Percentiles rank a stretch among this genome's conserved stretches.
phyloP scores from a whole-genome alignment of 2,329 filamentous ascomycete species.

The Colletotrichum lini region DNA sequence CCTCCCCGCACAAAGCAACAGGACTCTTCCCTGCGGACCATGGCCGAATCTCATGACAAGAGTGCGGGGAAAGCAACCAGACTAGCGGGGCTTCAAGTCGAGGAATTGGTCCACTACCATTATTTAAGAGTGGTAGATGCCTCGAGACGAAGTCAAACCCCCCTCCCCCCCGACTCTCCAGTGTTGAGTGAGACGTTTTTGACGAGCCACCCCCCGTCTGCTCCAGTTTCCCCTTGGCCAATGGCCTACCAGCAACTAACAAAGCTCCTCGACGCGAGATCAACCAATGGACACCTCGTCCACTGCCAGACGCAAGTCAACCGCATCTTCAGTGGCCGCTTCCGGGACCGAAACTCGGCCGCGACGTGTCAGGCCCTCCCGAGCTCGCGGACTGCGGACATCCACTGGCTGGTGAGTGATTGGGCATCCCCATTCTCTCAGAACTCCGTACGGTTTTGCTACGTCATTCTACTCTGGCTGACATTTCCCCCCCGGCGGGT shows the following conservation, averaged over 20 bases:
- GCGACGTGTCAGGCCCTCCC: conserved; percentile 31
- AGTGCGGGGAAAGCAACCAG: not conserved
- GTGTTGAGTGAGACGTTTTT: not conserved
- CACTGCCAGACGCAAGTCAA: conserved; percentile 12
- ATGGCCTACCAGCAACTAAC: not conserved
- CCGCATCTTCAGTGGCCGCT: conserved; percentile 14
- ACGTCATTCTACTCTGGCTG: not conserved
- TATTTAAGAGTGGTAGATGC: conserved; percentile 20
- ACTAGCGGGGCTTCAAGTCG: not conserved
- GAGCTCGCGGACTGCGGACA: conserved; percentile 31
- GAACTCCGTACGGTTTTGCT: not conserved
- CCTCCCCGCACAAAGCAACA: not conserved
- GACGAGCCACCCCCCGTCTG: not conserved
- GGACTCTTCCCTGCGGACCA: not conserved
- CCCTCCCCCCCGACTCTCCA: not conserved
- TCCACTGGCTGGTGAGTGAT: conserved; percentile 31
- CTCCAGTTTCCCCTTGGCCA: not conserved
- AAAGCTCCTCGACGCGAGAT: conserved; percentile 20
- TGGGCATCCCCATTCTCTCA: not conserved
- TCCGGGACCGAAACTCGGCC: conserved; percentile 11
- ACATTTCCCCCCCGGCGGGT: not conserved
- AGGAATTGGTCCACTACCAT: not conserved
- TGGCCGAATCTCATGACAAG: not conserved
- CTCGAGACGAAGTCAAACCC: conserved; percentile 34
- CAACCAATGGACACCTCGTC: conserved; percentile 11